Conservation (phyloP, 1,284 basidiomycete species). For the Puccinia novopanici region DNA sequence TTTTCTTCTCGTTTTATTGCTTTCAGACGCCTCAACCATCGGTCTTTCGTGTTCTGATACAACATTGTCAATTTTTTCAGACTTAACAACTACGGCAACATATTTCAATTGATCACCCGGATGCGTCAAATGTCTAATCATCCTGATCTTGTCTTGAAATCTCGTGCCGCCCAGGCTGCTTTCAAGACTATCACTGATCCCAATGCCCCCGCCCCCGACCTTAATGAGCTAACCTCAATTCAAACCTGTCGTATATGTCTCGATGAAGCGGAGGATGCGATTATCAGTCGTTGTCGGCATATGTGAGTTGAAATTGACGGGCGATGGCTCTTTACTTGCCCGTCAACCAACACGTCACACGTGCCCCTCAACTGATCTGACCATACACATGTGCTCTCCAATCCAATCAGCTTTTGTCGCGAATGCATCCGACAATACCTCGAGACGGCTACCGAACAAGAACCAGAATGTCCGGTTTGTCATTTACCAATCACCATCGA, state of each 20-base stretch:
- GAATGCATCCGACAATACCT: constrained; percentile 95
- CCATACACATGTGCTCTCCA: not conserved
- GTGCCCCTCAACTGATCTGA: not conserved
- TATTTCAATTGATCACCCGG: constrained; percentile 65
- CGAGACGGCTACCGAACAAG: constrained; percentile 71
- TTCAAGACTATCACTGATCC: constrained; percentile 30
- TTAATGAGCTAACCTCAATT: constrained; percentile 65
- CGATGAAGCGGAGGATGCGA: constrained; percentile 95
- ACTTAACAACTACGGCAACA: constrained; percentile 78
- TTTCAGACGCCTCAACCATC: not conserved
- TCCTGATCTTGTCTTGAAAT: constrained; percentile 89
- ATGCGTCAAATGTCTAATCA: constrained; percentile 60
- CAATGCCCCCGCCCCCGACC: not conserved
- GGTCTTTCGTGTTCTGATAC: not conserved
- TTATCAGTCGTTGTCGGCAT: constrained; percentile 80
- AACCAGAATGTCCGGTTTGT: constrained; percentile 92
- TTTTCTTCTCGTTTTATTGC: not conserved
- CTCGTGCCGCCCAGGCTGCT: constrained; percentile 64
- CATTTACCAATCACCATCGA: constrained; percentile 91
- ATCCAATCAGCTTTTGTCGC: constrained; percentile 59
- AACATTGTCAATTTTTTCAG: constrained; percentile 7
- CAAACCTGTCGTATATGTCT: constrained; percentile 84
- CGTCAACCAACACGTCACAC: not conserved
- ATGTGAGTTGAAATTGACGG: constrained; percentile 64
- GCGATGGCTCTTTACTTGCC: not conserved